Base-by-base conservation (phyloP, 2,329 filamentous ascomycete genomes). In the Epichloe typhina region DNA sequence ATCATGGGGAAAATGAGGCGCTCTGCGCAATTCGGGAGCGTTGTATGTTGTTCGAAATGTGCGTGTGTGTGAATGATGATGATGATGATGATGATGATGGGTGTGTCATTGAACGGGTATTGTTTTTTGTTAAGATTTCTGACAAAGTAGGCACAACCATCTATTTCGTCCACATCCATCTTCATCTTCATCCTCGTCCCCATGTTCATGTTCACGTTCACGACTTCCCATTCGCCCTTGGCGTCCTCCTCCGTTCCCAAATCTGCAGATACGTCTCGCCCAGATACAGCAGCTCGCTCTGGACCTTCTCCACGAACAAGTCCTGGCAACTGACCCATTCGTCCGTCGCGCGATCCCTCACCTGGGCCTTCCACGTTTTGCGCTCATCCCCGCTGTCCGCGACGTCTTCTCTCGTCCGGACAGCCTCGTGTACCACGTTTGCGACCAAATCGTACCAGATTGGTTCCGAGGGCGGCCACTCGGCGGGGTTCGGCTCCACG, bases 311-410 rank as follows among this genome's bases (percentile, higher is more conserved):
- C 6, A 98, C 91, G 64, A 85, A 96, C 57, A 98, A 65, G 70
- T 98, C 93, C 71, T 98, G 93, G 51, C 90, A 84, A 52, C 94
- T 86, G 49, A 94, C 80, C 93, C 93, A 98, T 64, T 94, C 86
- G 36, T 86, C 84, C 21, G 84, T 77, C 23, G 82, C 84, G 62
- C 87, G 84, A 63, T 95, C 87, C 59, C 82, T 76, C 47, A 98
- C 70, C 71, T 98, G 93, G 21, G 89, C 88, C 65, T 94, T 89
- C 90, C 93, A 98, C 12, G 89, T 88, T 65, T 95, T 94, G 53
- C 72, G 73, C 69, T 87, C 86, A 69, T 96, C 90, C 43, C 83
- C 87, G 58, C 88, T 90, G 45, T 91, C 90, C 49, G 94, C 89
- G 1, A 95, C 90, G 56, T 91, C 88, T 57, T 91, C 87, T 57